Base-by-base conservation (phyloP, 768 basidiomycete species). In the Suillus occidentalis region DNA sequence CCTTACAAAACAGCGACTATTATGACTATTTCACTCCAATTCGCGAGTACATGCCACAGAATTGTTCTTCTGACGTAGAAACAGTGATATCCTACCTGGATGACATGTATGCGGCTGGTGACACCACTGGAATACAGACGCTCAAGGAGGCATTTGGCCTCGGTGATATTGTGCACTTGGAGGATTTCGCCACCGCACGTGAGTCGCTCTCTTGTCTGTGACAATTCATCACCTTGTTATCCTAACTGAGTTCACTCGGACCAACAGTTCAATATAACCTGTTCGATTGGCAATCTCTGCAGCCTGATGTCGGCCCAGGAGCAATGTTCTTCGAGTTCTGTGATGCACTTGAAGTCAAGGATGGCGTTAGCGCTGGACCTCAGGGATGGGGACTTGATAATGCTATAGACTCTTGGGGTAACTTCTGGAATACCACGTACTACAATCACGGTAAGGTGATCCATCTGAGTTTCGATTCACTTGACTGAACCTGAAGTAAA, bases 1-100 rank as follows among this genome's bases (percentile, higher is more conserved):
- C 22, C 8, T 47, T 22, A 47, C n/a, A 55, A 39, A 42, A 13
- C 31, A 73, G 72, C 13, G 63, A 73, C 20, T 71, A 67, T 57
- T 68, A 69, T 34, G 79, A 80, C 66, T 92, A 91, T 70, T 91
- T 89, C 72, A 89, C 89, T 65, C 89, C 89, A 13, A 84, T 89
- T 67, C 85, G 85, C 14, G 78, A 84, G 67, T 76, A 84, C 69
- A 91, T 90, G 88, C 87, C 89, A 3, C 67, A 66, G 67, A 92
- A 92, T 73, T 92, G 91, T 75, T 90, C 89, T 12, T 83, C 88
- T 0, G 91, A 92, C 69, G 82, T 91, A 37, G 77, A 89, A 72
- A 83, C 82, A 6, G 89, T 88, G 14, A 82, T 91, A 60, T 70
- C 81, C 6, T 82, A 89, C 68, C 76, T 91, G 43, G 90, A 91